Conservation (phyloP, 768 basidiomycete genomes). For the Pleurotus tuber-regium region DNA sequence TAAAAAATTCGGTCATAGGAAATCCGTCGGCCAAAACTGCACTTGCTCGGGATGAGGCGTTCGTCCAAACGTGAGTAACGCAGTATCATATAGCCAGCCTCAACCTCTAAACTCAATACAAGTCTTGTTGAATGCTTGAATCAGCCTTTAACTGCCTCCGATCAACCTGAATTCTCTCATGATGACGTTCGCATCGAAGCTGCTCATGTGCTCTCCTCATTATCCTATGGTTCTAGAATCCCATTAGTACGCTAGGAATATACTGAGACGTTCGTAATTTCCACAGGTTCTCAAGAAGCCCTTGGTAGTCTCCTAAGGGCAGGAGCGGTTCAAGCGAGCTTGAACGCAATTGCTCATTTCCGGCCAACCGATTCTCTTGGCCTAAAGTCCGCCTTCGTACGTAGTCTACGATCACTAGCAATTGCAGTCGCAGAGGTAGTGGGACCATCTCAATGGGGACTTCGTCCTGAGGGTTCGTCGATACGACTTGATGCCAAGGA, state of each 20-base stretch:
- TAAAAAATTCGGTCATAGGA: constrained; percentile 77
- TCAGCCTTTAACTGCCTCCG: constrained; percentile 27
- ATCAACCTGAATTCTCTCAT: constrained; percentile 33
- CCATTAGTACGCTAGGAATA: background rate
- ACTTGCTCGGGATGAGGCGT: constrained; percentile 52
- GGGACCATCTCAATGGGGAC: constrained; percentile 68
- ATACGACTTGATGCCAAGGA: constrained; percentile 50
- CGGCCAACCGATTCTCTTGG: constrained; percentile 31
- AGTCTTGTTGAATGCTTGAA: constrained; percentile 67
- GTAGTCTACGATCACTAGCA: constrained; percentile 60
- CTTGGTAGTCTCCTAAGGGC: constrained; percentile 54
- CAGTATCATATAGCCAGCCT: constrained; percentile 2
- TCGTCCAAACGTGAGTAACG: constrained; percentile 50
- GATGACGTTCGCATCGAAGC: constrained; percentile 67
- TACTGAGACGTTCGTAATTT: background rate
- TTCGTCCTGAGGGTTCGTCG: constrained; percentile 41
- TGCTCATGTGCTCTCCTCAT: constrained; percentile 70
- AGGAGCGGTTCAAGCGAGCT: constrained; percentile 56
- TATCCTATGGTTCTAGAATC: constrained; percentile 55
- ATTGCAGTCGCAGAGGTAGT: constrained; percentile 63
- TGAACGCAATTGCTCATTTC: constrained; percentile 59
- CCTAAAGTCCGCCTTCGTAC: constrained; percentile 56
- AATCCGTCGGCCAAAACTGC: constrained; percentile 70
- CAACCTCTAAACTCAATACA: constrained; percentile 11
- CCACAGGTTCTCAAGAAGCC: constrained; percentile 58